Evolutionary conservation across 2,329 filamentous ascomycete genomes (phyloP), one percentile per base, ranked within the genome.

Genomic region (Diaporthe sp.): DNA sequence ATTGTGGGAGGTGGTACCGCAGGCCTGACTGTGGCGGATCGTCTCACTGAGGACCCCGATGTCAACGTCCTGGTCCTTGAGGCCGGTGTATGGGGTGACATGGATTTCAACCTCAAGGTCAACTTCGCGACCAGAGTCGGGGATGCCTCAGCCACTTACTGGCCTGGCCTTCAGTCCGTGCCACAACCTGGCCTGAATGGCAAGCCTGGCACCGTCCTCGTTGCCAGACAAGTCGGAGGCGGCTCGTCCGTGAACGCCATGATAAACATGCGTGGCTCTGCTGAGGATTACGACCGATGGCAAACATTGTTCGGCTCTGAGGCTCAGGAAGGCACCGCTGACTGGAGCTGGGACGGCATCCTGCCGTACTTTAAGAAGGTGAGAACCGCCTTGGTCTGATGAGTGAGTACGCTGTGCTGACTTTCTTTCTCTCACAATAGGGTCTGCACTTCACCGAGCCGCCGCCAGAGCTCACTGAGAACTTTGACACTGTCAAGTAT

Each of bases 201-300:
- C 78, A 77, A 78, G n/a, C 79, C 77, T 12, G 78, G 78, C 1
- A 55, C 68, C 0, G 81, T 81, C 0, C 58, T 79, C 12, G 76
- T 79, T 7, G 81, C 79, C 0, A 81, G 80, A 51, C 80, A 82
- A 0, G 79, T 86, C 0, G 85, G 85, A 28, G 85, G 85, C 12
- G 82, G 82, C 1, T 84, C 83, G 0, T 82, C 83, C 12, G 79
- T 84, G 9, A 85, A 85, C 74, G 84, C 82, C 25, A 79, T 84
- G 80, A 81, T 84, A 25, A 80, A 82, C 7, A 80, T 84, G 58
- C 79, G 84, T 25, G 81, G 82, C 0, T 79, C 83, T 1, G 79
- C 75, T 2, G 82, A 83, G 9, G 80, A 84, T 12, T 82, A 84
- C 60, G 80, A 84, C 68, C 80, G 81, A 28, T 85, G 83, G 83